Evolutionary conservation across 352 stramenopile species (phyloP), one percentile per base, ranked within the genome.

Genomic region (Plasmopara halstedii): DNA sequence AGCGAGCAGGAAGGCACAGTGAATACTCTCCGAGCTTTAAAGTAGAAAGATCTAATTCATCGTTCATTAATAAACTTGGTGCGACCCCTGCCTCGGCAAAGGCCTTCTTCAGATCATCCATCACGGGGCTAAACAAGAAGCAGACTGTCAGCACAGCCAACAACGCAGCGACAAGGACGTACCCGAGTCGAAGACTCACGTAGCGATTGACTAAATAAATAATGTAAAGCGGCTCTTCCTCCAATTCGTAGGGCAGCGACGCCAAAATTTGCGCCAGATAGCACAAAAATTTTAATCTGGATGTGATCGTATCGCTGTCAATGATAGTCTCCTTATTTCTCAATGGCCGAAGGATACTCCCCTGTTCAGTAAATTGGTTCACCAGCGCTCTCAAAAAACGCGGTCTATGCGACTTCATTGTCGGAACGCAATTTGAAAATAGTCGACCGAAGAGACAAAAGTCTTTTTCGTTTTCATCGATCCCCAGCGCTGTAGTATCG

Each of bases 121-220:
- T 35, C 2, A 67, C 62, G 17, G 57, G 42, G n/a, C 82, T 94
- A 26, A 32, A 36, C 14, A 51, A 26, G 4, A 21, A 47, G 14
- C 29, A 18, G 29, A 52, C 23, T 29, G 37, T 58, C 22, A 58
- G 47, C 6, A 20, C 8, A 35, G 18, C 17, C 26, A 42, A 35
- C 18, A 31, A 35, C 14, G 32, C 17, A 47, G 6, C 41, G 17
- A 45, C n/a, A 45, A 15, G 4, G 23, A 56, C 75, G 26, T 75
- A 94, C 83, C 75, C 62, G 27, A 92, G 73, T 49, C 79, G 82
- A 53, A 94, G 73, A 27, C 80, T 85, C 22, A 81, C 68, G 43
- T 76, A 74, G 42, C 79, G 83, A 51, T 91, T 91, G 59, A 92
- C 86, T 45, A 70, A 66, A 68, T 93, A 90, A 66, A 94, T 89